Evolutionary conservation across 352 stramenopile genomes (phyloP), one percentile per base, ranked within the genome.

Genomic region (Globisporangium iwayamae): DNA sequence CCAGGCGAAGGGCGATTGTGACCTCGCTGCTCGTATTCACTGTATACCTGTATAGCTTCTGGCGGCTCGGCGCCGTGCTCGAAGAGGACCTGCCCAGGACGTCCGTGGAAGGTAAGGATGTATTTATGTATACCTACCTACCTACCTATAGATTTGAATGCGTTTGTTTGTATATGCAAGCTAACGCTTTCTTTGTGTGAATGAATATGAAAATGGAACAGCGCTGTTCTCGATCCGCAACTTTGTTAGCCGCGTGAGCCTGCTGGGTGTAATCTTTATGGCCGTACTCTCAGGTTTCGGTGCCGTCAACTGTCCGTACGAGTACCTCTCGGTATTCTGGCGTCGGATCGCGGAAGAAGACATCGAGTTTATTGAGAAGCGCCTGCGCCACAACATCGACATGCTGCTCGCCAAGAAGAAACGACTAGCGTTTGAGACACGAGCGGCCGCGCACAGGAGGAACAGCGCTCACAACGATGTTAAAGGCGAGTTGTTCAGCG

Each of bases 401-500:
- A 91, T 94, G 58, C 60, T 94, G 20, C 73, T 91, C 30, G 81
- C 81, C 43, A 94, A 94, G 74, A 94, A 94, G 71, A 93, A 93
- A 62, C 73, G 85, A 3, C 65, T 91, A 38, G 73, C 61, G 28
- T 64, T 82, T 9, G 85, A 94, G 66, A 20, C 74, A 4, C 67
- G 78, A 45, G 74, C 77, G 6, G 72, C 67, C 0, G 75, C 72
- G 0, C 28, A 52, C 11, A 63, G 77, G 57, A 67, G 79, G 0
- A 72, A 65, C 14, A 67, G 65, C 2, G 63, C n/a, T n/a, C 54
- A 55, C 16, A 52, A 54, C 39, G 32, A 36, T 36, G 32, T 1
- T 30, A 8, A 5, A 7, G 14, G 25, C 16, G 52, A 57, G 18
- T 57, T 57, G 7, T 22, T 57, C 28, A 36, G 52, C n/a, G 18